These are phyloP conservation scores for Zygoascus hellenicus DNA, from an alignment of 1,139 yeast genomes.

Conservation along the genomic window DNA sequence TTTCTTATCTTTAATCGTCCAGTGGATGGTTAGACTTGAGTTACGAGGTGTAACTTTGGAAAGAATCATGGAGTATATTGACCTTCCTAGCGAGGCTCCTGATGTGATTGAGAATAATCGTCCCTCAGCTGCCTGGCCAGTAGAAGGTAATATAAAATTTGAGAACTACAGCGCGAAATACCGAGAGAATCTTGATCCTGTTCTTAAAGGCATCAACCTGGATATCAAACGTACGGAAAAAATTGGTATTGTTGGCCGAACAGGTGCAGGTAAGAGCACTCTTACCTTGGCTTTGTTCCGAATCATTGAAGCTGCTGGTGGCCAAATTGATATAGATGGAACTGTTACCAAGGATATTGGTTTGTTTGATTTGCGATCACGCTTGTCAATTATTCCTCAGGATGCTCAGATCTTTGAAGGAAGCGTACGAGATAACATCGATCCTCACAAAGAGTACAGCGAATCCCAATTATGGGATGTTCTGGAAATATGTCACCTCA, in stretches of 20 bases:
- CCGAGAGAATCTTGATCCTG: slow-evolving; percentile 68
- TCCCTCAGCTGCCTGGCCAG: slow-evolving; percentile 51
- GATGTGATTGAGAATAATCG: slow-evolving; percentile 37
- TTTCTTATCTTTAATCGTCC: slow-evolving; percentile 27
- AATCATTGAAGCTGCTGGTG: slow-evolving; percentile 58
- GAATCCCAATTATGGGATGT: slow-evolving; percentile 58
- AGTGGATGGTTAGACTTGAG: slow-evolving; percentile 57
- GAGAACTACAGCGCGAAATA: slow-evolving; percentile 57
- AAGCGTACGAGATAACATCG: slow-evolving; percentile 57
- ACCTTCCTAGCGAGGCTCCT: slow-evolving; percentile 43
- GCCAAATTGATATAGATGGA: slow-evolving; percentile 52
- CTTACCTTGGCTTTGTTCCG: slow-evolving; percentile 66
- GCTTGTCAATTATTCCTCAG: slow-evolving; percentile 66
- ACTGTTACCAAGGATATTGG: slow-evolving; percentile 55
- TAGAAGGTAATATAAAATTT: slow-evolving; percentile 50
- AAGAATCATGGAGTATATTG: slow-evolving; percentile 64
- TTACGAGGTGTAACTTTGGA: slow-evolving; percentile 77
- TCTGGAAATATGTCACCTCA: slow-evolving; percentile 76
- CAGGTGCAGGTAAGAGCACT: slow-evolving; percentile 74
- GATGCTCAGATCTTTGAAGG: slow-evolving; percentile 71
- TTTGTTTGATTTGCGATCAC: slow-evolving; percentile 50
- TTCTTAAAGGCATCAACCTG: slow-evolving; percentile 50
- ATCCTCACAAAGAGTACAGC: slow-evolving; percentile 38
- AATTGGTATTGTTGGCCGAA: slow-evolving; percentile 69
- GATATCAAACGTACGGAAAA: slow-evolving; percentile 48